A percentile compares a stretch with the other conserved stretches of the same genome.
These are phyloP conservation scores for Aspergillus aculeatus DNA, from an alignment of 2,329 filamentous ascomycete genomes.

Conservation along the genomic window DNA sequence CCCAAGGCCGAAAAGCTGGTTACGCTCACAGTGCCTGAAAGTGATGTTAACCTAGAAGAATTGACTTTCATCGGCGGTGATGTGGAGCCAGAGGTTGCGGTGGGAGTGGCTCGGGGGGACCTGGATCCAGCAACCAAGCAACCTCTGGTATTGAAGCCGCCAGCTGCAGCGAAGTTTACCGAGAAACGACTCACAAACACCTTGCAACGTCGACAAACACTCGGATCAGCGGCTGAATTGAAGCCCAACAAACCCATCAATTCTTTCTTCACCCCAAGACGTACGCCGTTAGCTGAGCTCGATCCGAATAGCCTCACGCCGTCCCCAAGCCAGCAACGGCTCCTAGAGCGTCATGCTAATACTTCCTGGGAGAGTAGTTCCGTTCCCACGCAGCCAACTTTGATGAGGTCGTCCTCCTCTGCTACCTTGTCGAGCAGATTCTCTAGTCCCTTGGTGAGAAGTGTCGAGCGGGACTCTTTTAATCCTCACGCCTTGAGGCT, in stretches of 20 bases:
- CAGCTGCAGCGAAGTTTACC: constrained; percentile 22
- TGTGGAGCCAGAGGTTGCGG: constrained; percentile 68
- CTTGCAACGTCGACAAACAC: constrained; percentile 41
- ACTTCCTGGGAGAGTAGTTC: constrained; percentile 57
- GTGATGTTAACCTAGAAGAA: constrained; percentile 62
- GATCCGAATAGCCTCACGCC: constrained; percentile 67
- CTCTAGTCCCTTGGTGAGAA: constrained; percentile 44
- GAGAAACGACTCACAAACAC: constrained; percentile 35
- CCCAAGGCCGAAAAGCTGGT: constrained; percentile 69
- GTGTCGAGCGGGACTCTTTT: constrained; percentile 41
- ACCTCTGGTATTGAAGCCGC: constrained; percentile 47
- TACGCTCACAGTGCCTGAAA: constrained; percentile 67
- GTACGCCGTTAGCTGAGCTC: constrained; percentile 64
- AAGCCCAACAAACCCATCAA: constrained; percentile 64
- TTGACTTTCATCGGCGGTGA: constrained; percentile 79
- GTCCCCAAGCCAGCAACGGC: constrained; percentile 61
- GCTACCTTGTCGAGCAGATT: constrained; percentile 38
- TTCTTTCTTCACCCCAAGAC: constrained; percentile 63
- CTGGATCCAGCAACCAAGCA: constrained; percentile 87
- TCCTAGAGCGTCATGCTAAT: constrained; percentile 55
- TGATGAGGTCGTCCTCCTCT: constrained; percentile 35
- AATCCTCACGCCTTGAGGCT: constrained; percentile 37
- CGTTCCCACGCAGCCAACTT: constrained; percentile 40
- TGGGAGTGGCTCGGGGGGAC: constrained; percentile 74
- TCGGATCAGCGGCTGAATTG: constrained; percentile 48